Conservation (phyloP, 1,284 basidiomycete species). For the Porogramme epimiltina region DNA sequence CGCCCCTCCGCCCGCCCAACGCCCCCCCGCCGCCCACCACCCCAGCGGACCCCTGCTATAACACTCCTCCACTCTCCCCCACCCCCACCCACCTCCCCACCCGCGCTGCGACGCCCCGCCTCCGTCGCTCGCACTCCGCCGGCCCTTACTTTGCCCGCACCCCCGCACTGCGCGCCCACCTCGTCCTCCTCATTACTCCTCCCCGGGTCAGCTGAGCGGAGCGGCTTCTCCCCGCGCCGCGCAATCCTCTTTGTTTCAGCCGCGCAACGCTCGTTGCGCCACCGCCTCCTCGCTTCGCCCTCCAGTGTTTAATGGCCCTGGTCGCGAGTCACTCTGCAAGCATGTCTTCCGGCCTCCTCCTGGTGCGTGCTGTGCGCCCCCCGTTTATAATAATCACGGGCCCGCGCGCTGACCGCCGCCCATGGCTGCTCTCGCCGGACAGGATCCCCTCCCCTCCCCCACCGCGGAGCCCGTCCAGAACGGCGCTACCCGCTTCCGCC, state of each 20-base stretch:
- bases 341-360: constrained; percentile 33
- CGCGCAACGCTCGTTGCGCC: not conserved
- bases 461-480: constrained; percentile 36
- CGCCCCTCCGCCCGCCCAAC: constrained; percentile 10
- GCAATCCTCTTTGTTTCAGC: no score
- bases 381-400: not conserved
- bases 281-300: not conserved
- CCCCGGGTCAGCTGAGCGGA: constrained; percentile 1
- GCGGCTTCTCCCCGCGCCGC: not conserved
- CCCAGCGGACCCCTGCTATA: no score
- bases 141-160: constrained; percentile 12
- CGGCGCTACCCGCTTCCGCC: constrained; percentile 61
- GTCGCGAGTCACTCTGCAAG: constrained; percentile 29
- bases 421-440: not conserved
- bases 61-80: not conserved
- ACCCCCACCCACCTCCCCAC: not conserved
- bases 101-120: not conserved
- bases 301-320: constrained; percentile 28
- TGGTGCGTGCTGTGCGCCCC: constrained; percentile 21
- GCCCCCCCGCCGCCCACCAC: no score
- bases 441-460: constrained; percentile 56
- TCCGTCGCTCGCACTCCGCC: not conserved
- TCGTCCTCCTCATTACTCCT: not conserved
- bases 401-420: not conserved
- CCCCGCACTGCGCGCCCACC: constrained; percentile 7